Evolutionary conservation across 2,329 filamentous ascomycete genomes (phyloP), one percentile per base, ranked within the genome.

Genomic region (Fusarium gaditjirri): DNA sequence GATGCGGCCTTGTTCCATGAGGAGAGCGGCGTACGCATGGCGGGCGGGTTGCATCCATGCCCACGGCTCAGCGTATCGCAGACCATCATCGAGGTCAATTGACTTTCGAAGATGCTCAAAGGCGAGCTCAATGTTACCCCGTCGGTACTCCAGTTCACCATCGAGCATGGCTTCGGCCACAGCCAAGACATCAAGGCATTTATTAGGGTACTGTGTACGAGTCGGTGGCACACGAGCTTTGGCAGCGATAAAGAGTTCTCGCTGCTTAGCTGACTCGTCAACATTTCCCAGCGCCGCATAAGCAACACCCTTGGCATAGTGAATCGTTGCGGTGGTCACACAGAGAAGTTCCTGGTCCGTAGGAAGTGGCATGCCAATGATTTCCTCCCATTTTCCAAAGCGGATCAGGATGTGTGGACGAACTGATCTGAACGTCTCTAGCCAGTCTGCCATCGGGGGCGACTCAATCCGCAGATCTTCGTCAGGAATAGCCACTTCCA

Each of bases 1-100:
- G 2, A 87, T 82, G 10, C 81, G 82, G 0, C 86, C 88, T 76
- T 91, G 90, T 75, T 93, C 91, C 44, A 92, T 83, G 36, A 93
- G 79, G 10, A 94, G 82, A 2, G 91, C 91, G 3, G 89, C 91
- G 56, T 90, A 90, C 0, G 91, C 91, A 79, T 93, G 91, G 5
- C 91, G 84, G 0, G 89, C 87, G 0, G 91, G 91, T 73, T 92
- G 90, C 91, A 93, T 93, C 91, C 91, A 93, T 0, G 89, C 89
- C 91, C 91, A 93, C 0, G 92, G 92, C 78, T 94, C 92, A 31
- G 90, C 88, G 68, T 93, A 93, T 0, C 87, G 87, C n/a, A 93
- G 83, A 0, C 77, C 79, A 68, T 92, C 90, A 61, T 92, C 89
- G 11, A 87, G 83, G 2, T 82, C 78, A 27, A 92, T 87, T 0